A percentile compares a stretch with the other conserved stretches of the same genome.
Evolutionary conservation across 164 flowering plant genomes (phyloP).

Genomic region (Vitis cinerea): DNA sequence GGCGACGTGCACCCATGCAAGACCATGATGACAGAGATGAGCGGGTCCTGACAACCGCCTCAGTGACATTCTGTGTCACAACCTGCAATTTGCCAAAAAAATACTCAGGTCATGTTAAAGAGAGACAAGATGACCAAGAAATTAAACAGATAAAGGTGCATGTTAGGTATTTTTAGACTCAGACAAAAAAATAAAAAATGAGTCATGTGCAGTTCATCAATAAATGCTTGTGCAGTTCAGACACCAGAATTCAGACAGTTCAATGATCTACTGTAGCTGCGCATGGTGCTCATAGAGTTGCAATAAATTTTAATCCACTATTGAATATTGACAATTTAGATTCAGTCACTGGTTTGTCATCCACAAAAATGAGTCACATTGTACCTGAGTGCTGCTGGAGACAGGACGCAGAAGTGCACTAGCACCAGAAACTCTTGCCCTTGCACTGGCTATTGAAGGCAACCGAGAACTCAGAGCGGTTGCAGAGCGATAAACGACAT

Average conservation of each 20-base stretch:
- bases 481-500: slow-evolving; percentile 89
- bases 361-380: background rate
- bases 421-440: slow-evolving; percentile 86
- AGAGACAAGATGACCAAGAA: too few relatives aligned
- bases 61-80: slow-evolving; percentile 85
- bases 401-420: slow-evolving; percentile 86
- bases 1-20: slow-evolving; percentile 91
- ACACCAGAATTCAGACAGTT: too few relatives aligned
- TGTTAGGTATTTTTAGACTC: too few relatives aligned
- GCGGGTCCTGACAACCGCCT: slow-evolving; percentile 81
- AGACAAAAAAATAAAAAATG: too few relatives aligned
- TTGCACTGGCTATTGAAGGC: slow-evolving; percentile 85
- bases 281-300: too few relatives aligned
- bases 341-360: too few relatives aligned
- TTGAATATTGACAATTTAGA: too few relatives aligned
- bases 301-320: too few relatives aligned
- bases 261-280: too few relatives aligned
- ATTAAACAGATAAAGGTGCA: too few relatives aligned
- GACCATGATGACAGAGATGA: slow-evolving; percentile 83
- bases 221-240: too few relatives aligned
- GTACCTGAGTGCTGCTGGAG: slow-evolving; percentile 89
- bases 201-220: too few relatives aligned
- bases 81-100: slow-evolving; percentile 37
- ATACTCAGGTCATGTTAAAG: background rate
- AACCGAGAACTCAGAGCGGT: slow-evolving; percentile 87